Base-by-base conservation (phyloP, 805 yeast genomes). In the Yamadazyma nakazawae region DNA sequence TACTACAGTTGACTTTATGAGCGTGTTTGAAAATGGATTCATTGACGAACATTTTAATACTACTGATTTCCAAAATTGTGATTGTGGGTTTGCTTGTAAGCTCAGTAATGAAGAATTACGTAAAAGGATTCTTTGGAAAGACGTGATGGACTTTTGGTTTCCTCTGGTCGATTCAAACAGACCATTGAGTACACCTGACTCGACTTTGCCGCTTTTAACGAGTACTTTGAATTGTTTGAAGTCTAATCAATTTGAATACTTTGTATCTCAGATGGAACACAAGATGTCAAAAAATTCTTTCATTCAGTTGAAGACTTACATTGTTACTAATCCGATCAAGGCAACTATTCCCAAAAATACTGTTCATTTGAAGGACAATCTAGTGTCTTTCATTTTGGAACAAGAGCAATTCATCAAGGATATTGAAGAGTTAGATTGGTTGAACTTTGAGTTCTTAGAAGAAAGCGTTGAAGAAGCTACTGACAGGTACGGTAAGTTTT, bases 381-480 rank as follows among this genome's bases (percentile, higher is more conserved):
- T 63, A 34, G 67, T 61, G 12, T 61, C 61, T 4, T 56, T 56
- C 46, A 59, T 60, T 7, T 6, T 51, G 10, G 39, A 62, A 30
- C 66, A 61, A 44, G 61, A 53, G 36, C 37, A 55, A 36, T 63
- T 60, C 39, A 56, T 57, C 8, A 53, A 41, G 10, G 51, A 58
- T 37, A 58, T 61, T 55, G 53, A 53, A 46, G 45, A 47, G 14
- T 10, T 57, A 7, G 53, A 59, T 38, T 57, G 59, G 62, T 18
- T 58, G 4, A 49, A 48, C 21, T 52, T 57, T 5, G 49, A 55
- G 1, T 44, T 38, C 13, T 13, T 58, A 2, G 37, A 34, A 12
- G 55, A 49, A 12, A 52, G 40, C 17, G 7, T 58, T 14, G 43
- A 46, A 14, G 57, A 55, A 28, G 37, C 64, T 2, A 40, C 40